A percentile compares a stretch with the other conserved stretches of the same genome.
These are phyloP conservation scores for Calcarisporium arbuscula DNA, from an alignment of 2,329 filamentous ascomycete species.

Conservation along the genomic window DNA sequence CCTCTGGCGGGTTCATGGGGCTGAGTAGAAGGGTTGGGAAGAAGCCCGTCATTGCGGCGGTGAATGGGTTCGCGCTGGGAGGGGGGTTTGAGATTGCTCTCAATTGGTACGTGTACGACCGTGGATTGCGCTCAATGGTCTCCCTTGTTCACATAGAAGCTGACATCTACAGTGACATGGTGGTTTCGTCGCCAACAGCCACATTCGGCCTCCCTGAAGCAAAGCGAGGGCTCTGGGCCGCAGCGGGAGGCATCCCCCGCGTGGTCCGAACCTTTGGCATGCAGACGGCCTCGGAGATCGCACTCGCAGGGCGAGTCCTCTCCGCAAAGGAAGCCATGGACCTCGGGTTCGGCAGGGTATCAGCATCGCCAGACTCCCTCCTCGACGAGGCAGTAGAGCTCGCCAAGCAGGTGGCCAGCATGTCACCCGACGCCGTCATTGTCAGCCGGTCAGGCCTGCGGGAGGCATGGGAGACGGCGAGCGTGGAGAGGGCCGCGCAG, in stretches of 20 bases:
- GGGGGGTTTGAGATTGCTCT: conserved; percentile 52
- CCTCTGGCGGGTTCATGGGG: conserved; percentile 38
- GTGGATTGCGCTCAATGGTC: too few species aligned
- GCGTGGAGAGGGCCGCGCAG: conserved; percentile 14
- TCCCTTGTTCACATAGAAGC: not conserved
- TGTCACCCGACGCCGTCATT: conserved; percentile 9
- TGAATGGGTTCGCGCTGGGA: conserved; percentile 51
- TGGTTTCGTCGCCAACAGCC: conserved; percentile 44
- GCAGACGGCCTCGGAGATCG: conserved; percentile 42
- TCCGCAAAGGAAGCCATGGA: conserved; percentile 30
- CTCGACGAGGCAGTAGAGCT: conserved; percentile 28
- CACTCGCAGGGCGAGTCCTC: conserved; percentile 38
- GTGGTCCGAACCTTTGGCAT: conserved; percentile 39
- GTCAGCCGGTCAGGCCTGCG: conserved; percentile 1
- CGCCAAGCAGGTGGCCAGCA: conserved; percentile 25
- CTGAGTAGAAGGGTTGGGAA: conserved; percentile 50
- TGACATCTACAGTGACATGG: conserved; percentile 35
- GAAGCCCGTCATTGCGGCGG: conserved; percentile 54
- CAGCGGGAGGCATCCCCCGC: conserved; percentile 44
- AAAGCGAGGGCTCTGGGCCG: conserved; percentile 46
- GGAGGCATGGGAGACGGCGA: conserved; percentile 2
- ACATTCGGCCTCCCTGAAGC: conserved; percentile 48
- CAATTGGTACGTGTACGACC: conserved; percentile 43
- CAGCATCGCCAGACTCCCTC: conserved; percentile 31
- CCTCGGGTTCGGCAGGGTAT: conserved; percentile 17